phyloP scores from a whole-genome alignment of 805 yeast species.

The Diddensiella caesifluorescens region DNA sequence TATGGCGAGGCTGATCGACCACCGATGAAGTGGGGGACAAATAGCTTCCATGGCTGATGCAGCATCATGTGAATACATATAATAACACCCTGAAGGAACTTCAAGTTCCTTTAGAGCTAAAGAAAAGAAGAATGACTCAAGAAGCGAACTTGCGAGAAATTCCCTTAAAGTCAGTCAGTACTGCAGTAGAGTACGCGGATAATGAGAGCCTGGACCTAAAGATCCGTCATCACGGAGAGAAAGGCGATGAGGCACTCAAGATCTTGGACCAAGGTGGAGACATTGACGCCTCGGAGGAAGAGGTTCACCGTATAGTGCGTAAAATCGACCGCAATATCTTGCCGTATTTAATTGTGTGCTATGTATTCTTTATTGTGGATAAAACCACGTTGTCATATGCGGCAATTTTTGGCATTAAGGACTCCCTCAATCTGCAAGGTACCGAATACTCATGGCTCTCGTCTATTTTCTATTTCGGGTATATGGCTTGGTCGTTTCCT shows the following conservation, averaged over 20 bases:
- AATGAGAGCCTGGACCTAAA: constrained; percentile 1
- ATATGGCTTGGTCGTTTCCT: constrained; percentile 43
- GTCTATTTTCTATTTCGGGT: constrained; percentile 43
- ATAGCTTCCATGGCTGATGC: background rate
- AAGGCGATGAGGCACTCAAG: constrained; percentile 4
- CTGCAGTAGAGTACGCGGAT: background rate
- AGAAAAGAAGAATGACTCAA: background rate
- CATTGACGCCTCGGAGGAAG: constrained; percentile 3
- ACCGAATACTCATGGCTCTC: constrained; percentile 41
- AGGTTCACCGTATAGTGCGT: constrained; percentile 5
- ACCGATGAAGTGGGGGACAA: too few relatives aligned
- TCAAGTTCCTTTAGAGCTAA: background rate
- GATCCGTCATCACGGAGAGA: background rate
- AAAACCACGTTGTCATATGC: constrained; percentile 49
- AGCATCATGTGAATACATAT: background rate
- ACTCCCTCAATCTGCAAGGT: constrained; percentile 38
- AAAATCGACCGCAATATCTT: constrained; percentile 16
- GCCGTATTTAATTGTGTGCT: constrained; percentile 16
- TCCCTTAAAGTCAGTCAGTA: too few relatives aligned
- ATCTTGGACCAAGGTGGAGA: constrained; percentile 4
- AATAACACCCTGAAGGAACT: background rate
- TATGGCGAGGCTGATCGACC: too few relatives aligned
- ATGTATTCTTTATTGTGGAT: constrained; percentile 33
- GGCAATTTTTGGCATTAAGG: constrained; percentile 45
- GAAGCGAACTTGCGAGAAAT: too few relatives aligned